These are phyloP conservation scores for Exserohilum turcica DNA, from an alignment of 2,329 filamentous ascomycete species.

Conservation along the genomic window DNA sequence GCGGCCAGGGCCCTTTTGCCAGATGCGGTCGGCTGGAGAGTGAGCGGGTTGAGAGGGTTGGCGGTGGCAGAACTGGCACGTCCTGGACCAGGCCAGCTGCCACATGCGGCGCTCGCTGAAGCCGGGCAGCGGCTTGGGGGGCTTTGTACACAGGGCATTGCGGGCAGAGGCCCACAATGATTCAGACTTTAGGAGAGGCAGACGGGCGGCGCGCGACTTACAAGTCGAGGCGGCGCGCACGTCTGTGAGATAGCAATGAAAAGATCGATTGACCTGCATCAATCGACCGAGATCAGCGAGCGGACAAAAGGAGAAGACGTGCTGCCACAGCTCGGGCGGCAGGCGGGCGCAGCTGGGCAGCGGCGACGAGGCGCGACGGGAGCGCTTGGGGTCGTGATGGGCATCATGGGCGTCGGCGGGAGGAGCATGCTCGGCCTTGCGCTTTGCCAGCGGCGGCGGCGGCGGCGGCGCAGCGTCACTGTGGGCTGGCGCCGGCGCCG, in stretches of 20 bases:
- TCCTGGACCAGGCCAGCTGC: constrained; percentile 65
- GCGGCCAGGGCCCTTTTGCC: constrained; percentile 66
- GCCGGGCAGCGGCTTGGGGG: constrained; percentile 70
- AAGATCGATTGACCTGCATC: constrained; percentile 69
- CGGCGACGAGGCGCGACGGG: constrained; percentile 25
- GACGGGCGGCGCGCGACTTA: constrained; percentile 38
- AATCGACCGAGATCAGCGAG: constrained; percentile 68
- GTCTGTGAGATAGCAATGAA: constrained; percentile 57
- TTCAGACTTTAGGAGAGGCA: constrained; percentile 61
- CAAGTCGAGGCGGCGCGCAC: constrained; percentile 40
- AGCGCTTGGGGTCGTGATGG: constrained; percentile 43
- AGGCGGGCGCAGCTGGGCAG: constrained; percentile 49
- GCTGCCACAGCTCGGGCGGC: constrained; percentile 70
- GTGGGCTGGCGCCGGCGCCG: constrained; percentile 15
- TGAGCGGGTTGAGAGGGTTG: constrained; percentile 43
- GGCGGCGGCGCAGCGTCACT: constrained; percentile 15
- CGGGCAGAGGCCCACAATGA: constrained; percentile 73
- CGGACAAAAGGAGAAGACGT: constrained; percentile 69
- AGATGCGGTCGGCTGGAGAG: constrained; percentile 49
- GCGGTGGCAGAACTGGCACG: constrained; percentile 73
- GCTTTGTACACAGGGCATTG: constrained; percentile 66
- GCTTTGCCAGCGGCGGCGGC: constrained; percentile 31
- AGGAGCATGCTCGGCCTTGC: constrained; percentile 41
- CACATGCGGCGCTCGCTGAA: constrained; percentile 78
- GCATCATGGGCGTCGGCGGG: constrained; percentile 1